A percentile compares a stretch with the other conserved stretches of the same genome.
Evolutionary conservation across 371 early-diverging fungal genomes (phyloP).

Genomic region (Lichtheimia hyalospora): DNA sequence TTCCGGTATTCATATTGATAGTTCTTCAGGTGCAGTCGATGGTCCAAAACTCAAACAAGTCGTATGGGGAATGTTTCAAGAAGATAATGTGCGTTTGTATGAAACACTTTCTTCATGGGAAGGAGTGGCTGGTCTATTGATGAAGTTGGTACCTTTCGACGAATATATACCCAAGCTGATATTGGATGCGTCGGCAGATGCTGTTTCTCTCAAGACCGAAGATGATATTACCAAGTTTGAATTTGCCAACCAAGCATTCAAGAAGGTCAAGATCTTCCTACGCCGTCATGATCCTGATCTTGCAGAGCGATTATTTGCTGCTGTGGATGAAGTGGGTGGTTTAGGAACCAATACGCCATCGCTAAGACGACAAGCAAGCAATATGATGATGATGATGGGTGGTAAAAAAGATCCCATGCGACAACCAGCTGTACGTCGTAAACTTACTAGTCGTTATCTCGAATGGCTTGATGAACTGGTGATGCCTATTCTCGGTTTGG

Average conservation of each 20-base stretch:
- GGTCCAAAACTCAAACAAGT: constrained; percentile 29
- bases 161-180: constrained; percentile 36
- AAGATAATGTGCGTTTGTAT: constrained; percentile 23
- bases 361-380: neutral
- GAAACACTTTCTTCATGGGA: constrained; percentile 39
- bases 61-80: constrained; percentile 25
- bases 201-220: constrained; percentile 22
- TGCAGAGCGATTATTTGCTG: constrained; percentile 24
- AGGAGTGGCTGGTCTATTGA: constrained; percentile 26
- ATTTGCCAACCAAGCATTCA: constrained; percentile 24
- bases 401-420: constrained; percentile 29
- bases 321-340: constrained; percentile 22
- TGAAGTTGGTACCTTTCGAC: constrained; percentile 39
- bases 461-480: constrained; percentile 53
- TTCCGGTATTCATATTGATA: constrained; percentile 28
- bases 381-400: neutral
- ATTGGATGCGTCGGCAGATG: constrained; percentile 34
- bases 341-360: constrained; percentile 11
- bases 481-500: constrained; percentile 34
- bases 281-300: constrained; percentile 26
- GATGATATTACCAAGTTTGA: constrained; percentile 18
- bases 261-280: constrained; percentile 28
- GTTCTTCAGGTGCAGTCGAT: constrained; percentile 20
- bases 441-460: constrained; percentile 31
- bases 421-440: constrained; percentile 35